Evolutionary conservation across 2,329 filamentous ascomycete species (phyloP), one percentile per base, ranked within the genome.

Genomic region (Torrubiellomyces zombiae): DNA sequence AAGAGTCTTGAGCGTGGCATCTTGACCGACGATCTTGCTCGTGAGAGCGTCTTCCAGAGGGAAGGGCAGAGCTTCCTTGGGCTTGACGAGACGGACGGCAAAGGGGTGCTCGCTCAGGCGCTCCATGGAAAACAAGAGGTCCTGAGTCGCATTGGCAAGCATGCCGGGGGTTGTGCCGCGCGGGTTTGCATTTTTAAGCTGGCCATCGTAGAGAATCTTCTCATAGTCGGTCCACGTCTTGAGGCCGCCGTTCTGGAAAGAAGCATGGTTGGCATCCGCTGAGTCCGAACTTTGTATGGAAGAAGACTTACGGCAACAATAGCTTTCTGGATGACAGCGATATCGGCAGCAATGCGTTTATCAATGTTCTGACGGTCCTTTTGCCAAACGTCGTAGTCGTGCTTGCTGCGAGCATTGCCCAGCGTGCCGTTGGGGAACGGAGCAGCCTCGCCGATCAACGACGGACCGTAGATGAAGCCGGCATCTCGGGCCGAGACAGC

Each of bases 51-150:
- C 34, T 13, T 51, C 43, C 8, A 60, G 29, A 0, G 19, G 14
- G 33, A 60, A 60, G 1, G 51, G 47, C 1, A 60, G 37, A 1
- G 25, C 23, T 15, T 55, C 48, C 5, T 28, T 16, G 1, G 27
- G 28, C 4, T 42, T 38, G 10, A 45, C 20, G 6, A 55, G 40
- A 15, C 54, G 44, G 6, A 59, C 25, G 5, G 40, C 32, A 25
- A 51, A 58, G 0, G 56, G 55, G 26, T 52, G 54, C 18, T 45
- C 36, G 3, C 53, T 56, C 7, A 62, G 37, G 8, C 57, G 44
- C 31, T 59, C 51, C 57, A 61, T 62, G 4, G 54, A 55, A 33
- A 63, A 61, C 15, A 53, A 31, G 2, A 58, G 36, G 32, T 62
- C 58, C 25, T 55, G 44, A 0, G 56, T 60, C 29, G 53, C 57